These are phyloP conservation scores for Biscogniauxia sp. DNA, from an alignment of 2,329 filamentous ascomycete genomes.

Conservation along the genomic window DNA sequence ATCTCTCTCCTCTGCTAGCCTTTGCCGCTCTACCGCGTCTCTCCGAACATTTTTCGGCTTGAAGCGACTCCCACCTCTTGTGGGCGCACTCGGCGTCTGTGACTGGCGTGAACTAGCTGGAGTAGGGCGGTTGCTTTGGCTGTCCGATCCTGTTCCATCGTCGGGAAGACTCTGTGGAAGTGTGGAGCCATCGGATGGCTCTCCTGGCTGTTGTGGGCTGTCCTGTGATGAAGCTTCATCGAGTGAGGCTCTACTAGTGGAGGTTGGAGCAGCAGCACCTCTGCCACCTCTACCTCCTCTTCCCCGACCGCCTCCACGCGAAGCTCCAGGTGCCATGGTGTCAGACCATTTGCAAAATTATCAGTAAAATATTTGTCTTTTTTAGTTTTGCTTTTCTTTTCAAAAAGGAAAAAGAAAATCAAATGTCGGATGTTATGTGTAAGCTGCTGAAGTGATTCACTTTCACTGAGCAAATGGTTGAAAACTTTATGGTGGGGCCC, in stretches of 20 bases:
- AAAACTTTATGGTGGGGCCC: slow-evolving; percentile 33
- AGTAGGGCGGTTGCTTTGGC: slow-evolving; percentile 10
- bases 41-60: slow-evolving; percentile 48
- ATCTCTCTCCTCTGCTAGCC: slow-evolving; percentile 39
- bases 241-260: slow-evolving; percentile 7
- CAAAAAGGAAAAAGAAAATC: background rate
- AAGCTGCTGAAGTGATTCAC: slow-evolving; percentile 3
- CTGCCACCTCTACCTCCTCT: slow-evolving; percentile 20
- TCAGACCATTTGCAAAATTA: slow-evolving; percentile 10
- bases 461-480: slow-evolving; percentile 3
- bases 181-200: background rate
- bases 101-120: slow-evolving; percentile 23
- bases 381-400: too few species aligned
- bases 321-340: slow-evolving; percentile 22
- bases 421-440: background rate
- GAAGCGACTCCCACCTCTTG: slow-evolving; percentile 40
- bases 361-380: background rate
- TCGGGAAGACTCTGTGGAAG: background rate
- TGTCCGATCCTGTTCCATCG: background rate
- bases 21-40: slow-evolving; percentile 50
- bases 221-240: slow-evolving; percentile 11
- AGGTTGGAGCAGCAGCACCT: slow-evolving; percentile 18
- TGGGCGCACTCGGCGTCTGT: slow-evolving; percentile 35
- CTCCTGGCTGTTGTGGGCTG: slow-evolving; percentile 6
- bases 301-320: slow-evolving; percentile 20